Conservation (phyloP, 2,329 filamentous ascomycete genomes). For the Aspergillus pseudoviridinutans region DNA sequence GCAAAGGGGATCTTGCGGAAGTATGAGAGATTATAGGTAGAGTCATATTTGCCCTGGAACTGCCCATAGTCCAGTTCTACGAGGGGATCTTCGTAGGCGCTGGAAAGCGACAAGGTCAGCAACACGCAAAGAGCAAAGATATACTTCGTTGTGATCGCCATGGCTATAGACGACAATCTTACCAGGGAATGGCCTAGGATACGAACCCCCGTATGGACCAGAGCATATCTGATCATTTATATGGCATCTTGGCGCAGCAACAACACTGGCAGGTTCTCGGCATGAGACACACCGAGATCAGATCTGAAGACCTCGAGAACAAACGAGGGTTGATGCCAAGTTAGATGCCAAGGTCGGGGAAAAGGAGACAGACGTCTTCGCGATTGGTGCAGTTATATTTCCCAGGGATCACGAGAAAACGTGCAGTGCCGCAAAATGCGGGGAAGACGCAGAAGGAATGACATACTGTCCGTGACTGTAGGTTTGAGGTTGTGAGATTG, state of each 20-base stretch:
- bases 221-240: background rate
- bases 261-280: conserved; percentile 3
- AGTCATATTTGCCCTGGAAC: conserved; percentile 52
- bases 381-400: conserved; percentile 28
- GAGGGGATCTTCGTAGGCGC: conserved; percentile 30
- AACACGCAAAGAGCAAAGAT: background rate
- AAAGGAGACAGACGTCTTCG: background rate
- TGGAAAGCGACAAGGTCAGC: conserved; percentile 7
- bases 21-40: conserved; percentile 54
- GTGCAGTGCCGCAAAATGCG: conserved; percentile 9
- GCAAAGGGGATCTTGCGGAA: conserved; percentile 61
- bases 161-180: conserved; percentile 2
- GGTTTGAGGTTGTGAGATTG: background rate
- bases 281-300: conserved; percentile 11
- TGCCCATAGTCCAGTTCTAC: conserved; percentile 47
- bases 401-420: background rate
- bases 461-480: background rate
- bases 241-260: background rate
- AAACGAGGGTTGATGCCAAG: background rate
- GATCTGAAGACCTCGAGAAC: background rate
- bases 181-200: background rate
- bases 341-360: background rate
- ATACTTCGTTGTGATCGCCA: conserved; percentile 8
- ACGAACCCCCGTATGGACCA: background rate
- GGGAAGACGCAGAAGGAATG: background rate